These are phyloP conservation scores for Torulaspora quercuum DNA, from an alignment of 805 yeast species.

Conservation along the genomic window DNA sequence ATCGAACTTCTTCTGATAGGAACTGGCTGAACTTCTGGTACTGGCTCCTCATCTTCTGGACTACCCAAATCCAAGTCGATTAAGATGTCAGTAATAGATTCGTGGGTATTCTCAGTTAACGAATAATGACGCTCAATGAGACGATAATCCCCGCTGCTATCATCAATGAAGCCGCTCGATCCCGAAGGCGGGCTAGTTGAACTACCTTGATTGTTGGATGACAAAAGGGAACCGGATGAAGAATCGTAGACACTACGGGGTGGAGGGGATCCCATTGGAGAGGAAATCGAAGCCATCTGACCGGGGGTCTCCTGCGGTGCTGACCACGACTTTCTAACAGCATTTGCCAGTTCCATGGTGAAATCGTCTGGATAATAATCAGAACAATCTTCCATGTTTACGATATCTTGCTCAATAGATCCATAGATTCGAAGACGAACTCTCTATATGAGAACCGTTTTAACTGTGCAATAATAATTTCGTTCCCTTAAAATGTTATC, in stretches of 20 bases:
- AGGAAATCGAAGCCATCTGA: slow-evolving; percentile 6
- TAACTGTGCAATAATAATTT: too few relatives aligned
- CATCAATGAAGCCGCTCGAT: slow-evolving; percentile 1
- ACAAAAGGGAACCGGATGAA: slow-evolving; percentile 21
- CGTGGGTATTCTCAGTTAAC: slow-evolving; percentile 25
- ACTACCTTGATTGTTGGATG: slow-evolving; percentile 7
- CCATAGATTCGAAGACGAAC: too few relatives aligned
- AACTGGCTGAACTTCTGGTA: slow-evolving; percentile 3
- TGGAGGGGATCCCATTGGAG: slow-evolving; percentile 17
- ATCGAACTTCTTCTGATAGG: slow-evolving; percentile 30
- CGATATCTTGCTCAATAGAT: neutral
- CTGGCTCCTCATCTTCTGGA: slow-evolving; percentile 1
- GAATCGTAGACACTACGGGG: slow-evolving; percentile 4
- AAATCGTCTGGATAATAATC: slow-evolving; percentile 9
- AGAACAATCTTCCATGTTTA: slow-evolving; percentile 7
- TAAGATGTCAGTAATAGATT: slow-evolving; percentile 24
- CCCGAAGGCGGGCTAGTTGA: slow-evolving; percentile 5
- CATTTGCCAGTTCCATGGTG: slow-evolving; percentile 30
- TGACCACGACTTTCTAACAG: slow-evolving; percentile 36
- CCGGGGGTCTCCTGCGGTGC: slow-evolving; percentile 21
- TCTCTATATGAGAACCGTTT: too few relatives aligned
- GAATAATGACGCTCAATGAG: slow-evolving; percentile 31
- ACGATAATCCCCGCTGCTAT: slow-evolving; percentile 18
- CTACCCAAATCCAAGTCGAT: slow-evolving; percentile 18
- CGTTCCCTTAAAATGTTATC: too few relatives aligned